A percentile compares a stretch with the other conserved stretches of the same genome.
These are phyloP conservation scores for Penstemon barbatus DNA, from an alignment of 257 asterid genomes.

Conservation along the genomic window DNA sequence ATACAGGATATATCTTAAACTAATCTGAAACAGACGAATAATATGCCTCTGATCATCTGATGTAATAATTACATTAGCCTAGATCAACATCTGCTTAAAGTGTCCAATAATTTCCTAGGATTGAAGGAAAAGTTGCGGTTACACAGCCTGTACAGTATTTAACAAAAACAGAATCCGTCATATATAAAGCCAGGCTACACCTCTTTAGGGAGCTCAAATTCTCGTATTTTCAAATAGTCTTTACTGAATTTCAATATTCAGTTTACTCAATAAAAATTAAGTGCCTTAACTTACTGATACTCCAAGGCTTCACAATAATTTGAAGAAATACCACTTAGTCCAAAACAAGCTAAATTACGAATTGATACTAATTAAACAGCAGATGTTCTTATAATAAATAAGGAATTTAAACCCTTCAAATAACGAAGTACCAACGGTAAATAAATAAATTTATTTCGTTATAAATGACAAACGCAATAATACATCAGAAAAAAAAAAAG, in stretches of 20 bases:
- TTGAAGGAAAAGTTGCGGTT: neutral
- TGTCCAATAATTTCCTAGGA: slow-evolving; percentile 2
- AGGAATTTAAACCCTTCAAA: too few relatives aligned
- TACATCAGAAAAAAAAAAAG: neutral
- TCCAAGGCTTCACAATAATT: neutral
- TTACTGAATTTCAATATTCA: neutral
- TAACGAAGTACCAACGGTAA: too few relatives aligned
- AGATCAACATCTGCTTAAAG: neutral
- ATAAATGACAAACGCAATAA: neutral
- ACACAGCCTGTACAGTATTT: neutral
- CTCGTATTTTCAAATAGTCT: neutral
- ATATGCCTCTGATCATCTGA: neutral
- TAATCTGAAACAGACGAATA: slow-evolving; percentile 1
- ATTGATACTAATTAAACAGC: neutral
- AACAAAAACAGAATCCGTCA: neutral
- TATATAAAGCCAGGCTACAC: neutral
- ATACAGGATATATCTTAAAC: neutral
- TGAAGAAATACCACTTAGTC: neutral
- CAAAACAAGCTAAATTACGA: slow-evolving; percentile 14
- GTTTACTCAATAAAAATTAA: neutral
- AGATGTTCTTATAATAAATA: neutral
- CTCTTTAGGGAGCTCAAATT: slow-evolving; percentile 2
- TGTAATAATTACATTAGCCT: neutral
- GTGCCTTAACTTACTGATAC: neutral
- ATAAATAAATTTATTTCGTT: too few relatives aligned